Base-by-base conservation (phyloP, 345 rosid genomes). In the Euphorbia lathyris region DNA sequence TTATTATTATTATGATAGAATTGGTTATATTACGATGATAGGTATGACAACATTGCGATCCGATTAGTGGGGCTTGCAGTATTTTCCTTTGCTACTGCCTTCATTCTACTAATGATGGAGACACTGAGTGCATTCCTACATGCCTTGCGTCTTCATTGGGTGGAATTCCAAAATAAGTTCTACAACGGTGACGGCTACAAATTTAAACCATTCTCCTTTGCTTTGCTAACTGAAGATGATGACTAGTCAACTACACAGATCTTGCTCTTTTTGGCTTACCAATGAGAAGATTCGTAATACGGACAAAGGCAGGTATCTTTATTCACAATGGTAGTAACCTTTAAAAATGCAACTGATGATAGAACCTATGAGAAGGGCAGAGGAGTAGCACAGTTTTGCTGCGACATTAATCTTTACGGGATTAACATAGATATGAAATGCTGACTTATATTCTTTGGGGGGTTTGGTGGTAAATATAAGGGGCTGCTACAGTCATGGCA, bases 111-210 rank as follows among this genome's bases (percentile, higher is more conserved):
- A 36, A 87, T 91, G 93, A 94, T 94, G 97, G 99, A 94, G 84
- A 87, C 97, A 7, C 92, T 94, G 53, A 92, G 99, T 58, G 97
- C 99, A 32, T 94, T 94, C 81, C 86, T 94, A 14, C 99, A 94
- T 25, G 97, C 99, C 16, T 70, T 94, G 83, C 97, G 97, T 83
- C 99, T 94, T 70, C 99, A 94, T 65, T 91, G 99, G 99, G 96
- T 91, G 45, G 99, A 94, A 66, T 94, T 88, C 74, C 95, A 90
- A 82, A 84, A 78, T 29, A 94, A 94, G 79, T 91, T 94, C 86
- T 94, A 88, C 88, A 65, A 85, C 27, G 99, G 99, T 10, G 97
- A 94, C 65, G 97, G 99, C 78, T 87, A 92, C 85, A 94, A 94
- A 79, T 91, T 94, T 86, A 87, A 52, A 78, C 97, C 97, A 45